Conservation (phyloP, 257 asterid genomes). For the Petrea volubilis region DNA sequence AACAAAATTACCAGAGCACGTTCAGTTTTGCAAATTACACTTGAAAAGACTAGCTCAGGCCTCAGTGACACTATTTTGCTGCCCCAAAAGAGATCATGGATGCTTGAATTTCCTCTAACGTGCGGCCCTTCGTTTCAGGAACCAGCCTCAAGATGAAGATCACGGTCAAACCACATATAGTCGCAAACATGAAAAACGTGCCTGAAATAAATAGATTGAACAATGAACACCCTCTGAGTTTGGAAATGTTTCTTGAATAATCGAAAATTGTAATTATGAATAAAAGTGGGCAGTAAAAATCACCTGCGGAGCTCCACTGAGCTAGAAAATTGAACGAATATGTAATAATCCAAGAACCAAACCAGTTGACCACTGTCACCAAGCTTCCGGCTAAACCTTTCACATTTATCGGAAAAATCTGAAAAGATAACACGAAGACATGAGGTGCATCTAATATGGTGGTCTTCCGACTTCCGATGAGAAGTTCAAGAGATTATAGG, state of each 20-base stretch:
- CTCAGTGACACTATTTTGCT: conserved; percentile 9
- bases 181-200: conserved; percentile 68
- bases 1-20: too few relatives aligned
- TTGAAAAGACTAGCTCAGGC: background rate
- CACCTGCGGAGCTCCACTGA: conserved; percentile 84
- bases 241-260: background rate
- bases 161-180: conserved; percentile 55
- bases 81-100: conserved; percentile 49
- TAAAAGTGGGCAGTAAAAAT: background rate
- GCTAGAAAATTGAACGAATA: conserved; percentile 71
- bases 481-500: too few relatives aligned
- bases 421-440: conserved; percentile 20
- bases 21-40: too few relatives aligned
- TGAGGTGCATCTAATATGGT: background rate
- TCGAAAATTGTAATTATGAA: background rate
- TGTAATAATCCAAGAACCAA: conserved; percentile 82
- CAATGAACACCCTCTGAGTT: background rate
- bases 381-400: conserved; percentile 87
- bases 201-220: conserved; percentile 41
- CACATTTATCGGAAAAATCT: conserved; percentile 89
- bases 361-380: conserved; percentile 84
- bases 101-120: conserved; percentile 78
- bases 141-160: conserved; percentile 62
- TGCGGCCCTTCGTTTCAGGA: conserved; percentile 85
- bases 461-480: background rate